These are phyloP conservation scores for Pulveroboletus frians DNA, from an alignment of 768 basidiomycete species.

Conservation along the genomic window DNA sequence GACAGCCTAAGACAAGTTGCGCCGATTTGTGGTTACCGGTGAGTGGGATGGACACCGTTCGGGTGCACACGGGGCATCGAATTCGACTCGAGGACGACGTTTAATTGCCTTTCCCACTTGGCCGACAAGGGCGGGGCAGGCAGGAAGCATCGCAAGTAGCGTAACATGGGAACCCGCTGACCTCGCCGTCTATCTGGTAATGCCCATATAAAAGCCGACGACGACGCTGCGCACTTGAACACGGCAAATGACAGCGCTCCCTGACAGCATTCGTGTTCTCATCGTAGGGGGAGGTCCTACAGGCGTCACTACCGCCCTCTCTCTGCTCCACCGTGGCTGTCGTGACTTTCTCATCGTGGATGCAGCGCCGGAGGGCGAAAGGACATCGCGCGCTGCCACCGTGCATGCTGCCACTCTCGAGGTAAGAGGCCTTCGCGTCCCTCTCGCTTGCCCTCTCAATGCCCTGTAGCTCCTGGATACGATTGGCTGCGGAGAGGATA, in stretches of 20 bases:
- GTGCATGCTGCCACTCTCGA: conserved; percentile 55
- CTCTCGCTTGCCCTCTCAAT: not conserved
- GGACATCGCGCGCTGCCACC: conserved; percentile 43
- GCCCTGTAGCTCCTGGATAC: conserved; percentile 33
- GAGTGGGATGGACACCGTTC: too few species aligned
- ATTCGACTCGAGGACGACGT: too few species aligned
- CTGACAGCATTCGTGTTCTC: conserved; percentile 36
- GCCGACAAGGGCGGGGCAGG: too few species aligned
- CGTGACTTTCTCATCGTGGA: conserved; percentile 44
- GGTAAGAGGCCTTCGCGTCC: conserved; percentile 20
- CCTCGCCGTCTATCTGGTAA: too few species aligned
- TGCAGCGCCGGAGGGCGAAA: conserved; percentile 29
- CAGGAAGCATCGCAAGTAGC: too few species aligned
- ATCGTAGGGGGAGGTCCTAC: conserved; percentile 50
- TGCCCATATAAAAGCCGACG: too few species aligned
- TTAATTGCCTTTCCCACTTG: too few species aligned
- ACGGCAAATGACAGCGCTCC: conserved; percentile 19
- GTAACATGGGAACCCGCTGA: too few species aligned
- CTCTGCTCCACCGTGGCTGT: conserved; percentile 40
- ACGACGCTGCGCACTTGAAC: too few species aligned
- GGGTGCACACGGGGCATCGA: too few species aligned
- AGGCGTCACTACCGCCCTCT: conserved; percentile 45
- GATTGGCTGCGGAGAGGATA: conserved; percentile 37
- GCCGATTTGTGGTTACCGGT: too few species aligned
- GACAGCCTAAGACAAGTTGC: too few species aligned